phyloP scores from a whole-genome alignment of 2,329 filamentous ascomycete genomes.

The Penicillium sp. region DNA sequence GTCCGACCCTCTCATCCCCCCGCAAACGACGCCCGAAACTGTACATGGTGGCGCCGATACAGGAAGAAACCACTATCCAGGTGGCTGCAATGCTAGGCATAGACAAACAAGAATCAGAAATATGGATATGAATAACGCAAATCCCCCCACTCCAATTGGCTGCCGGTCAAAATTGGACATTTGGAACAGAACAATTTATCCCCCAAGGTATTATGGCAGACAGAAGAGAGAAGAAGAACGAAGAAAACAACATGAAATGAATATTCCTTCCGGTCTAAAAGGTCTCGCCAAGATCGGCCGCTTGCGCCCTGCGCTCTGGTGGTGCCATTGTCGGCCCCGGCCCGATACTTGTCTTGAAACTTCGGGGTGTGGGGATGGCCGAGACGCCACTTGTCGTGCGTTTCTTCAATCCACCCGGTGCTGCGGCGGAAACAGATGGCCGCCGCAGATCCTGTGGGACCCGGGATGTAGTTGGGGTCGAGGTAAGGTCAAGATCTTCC shows the following conservation, averaged over 20 bases:
- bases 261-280: slow-evolving; percentile 46
- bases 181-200: background rate
- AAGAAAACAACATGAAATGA: slow-evolving; percentile 13
- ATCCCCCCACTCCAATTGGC: background rate
- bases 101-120: background rate
- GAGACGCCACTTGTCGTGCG: slow-evolving; percentile 55
- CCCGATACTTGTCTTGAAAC: slow-evolving; percentile 44
- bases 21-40: slow-evolving; percentile 1
- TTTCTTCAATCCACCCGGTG: slow-evolving; percentile 53
- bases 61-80: slow-evolving; percentile 19
- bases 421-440: slow-evolving; percentile 54
- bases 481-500: slow-evolving; percentile 50
- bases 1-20: background rate
- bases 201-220: background rate
- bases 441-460: slow-evolving; percentile 37
- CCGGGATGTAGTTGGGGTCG: slow-evolving; percentile 47
- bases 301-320: slow-evolving; percentile 53
- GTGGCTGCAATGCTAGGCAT: slow-evolving; percentile 4
- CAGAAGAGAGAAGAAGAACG: no score
- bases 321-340: slow-evolving; percentile 53
- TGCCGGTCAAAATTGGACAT: background rate
- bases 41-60: slow-evolving; percentile 15
- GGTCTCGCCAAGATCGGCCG: slow-evolving; percentile 62
- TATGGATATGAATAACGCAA: background rate
- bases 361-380: slow-evolving; percentile 44